phyloP scores from a whole-genome alignment of 805 yeast genomes.

The Yamadazyma insecticola region DNA sequence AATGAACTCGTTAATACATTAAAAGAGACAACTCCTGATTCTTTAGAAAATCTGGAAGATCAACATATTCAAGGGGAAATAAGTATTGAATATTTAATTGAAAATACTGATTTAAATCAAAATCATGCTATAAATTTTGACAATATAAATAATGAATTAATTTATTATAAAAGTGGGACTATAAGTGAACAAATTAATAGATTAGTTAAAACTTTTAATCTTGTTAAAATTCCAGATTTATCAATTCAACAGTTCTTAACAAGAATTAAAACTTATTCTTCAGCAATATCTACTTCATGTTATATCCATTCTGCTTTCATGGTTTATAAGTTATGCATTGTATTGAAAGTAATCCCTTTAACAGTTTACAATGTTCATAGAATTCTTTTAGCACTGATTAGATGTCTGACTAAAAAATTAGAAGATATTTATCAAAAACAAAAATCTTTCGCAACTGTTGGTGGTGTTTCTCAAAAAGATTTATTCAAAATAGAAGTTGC shows the following conservation, averaged over 20 bases:
- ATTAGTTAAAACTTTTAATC: slow-evolving; percentile 27
- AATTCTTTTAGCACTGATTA: slow-evolving; percentile 33
- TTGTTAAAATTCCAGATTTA: slow-evolving; percentile 31
- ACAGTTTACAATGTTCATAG: slow-evolving; percentile 34
- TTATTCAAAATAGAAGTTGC: slow-evolving; percentile 36
- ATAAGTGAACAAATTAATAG: slow-evolving; percentile 20
- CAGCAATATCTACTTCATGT: slow-evolving; percentile 34
- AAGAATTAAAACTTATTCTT: slow-evolving; percentile 35
- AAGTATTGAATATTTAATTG: slow-evolving; percentile 9
- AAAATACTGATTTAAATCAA: slow-evolving; percentile 7
- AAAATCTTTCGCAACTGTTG: slow-evolving; percentile 37
- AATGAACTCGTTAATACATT: slow-evolving; percentile 1
- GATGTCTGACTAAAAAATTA: slow-evolving; percentile 38
- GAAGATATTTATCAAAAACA: slow-evolving; percentile 42
- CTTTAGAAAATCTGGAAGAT: slow-evolving; percentile 7
- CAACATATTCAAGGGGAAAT: slow-evolving; percentile 2
- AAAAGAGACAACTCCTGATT: slow-evolving; percentile 16
- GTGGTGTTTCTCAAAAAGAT: slow-evolving; percentile 35
- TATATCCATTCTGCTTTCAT: slow-evolving; percentile 37
- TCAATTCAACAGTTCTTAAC: slow-evolving; percentile 30
- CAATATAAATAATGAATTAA: slow-evolving; percentile 9
- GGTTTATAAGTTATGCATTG: slow-evolving; percentile 30
- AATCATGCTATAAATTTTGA: slow-evolving; percentile 8
- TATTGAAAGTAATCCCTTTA: slow-evolving; percentile 28
- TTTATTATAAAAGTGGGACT: slow-evolving; percentile 7